Base-by-base conservation (phyloP, 2,329 filamentous ascomycete species). In the Calonectria honghensis region DNA sequence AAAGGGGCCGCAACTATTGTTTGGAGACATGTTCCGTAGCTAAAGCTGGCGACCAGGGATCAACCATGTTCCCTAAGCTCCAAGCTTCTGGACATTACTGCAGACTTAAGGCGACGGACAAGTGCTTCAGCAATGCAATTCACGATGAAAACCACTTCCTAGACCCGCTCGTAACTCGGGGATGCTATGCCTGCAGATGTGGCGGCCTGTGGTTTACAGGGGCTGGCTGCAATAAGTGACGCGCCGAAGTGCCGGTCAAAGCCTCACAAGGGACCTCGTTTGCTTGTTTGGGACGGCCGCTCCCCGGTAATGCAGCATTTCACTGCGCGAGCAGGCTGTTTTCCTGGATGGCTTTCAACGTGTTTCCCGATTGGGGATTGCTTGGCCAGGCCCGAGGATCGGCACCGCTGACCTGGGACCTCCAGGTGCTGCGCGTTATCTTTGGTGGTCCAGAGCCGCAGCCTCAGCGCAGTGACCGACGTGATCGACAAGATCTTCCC, bases 401-500 rank as follows among this genome's bases (percentile, higher is more conserved):
- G 65, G 52, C 68, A 61, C 45, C 20, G 59, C 72, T 64, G 70
- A 39, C 65, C 77, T 73, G 50, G 72, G 65, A 32, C 37, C 20
- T 59, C 68, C 54, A 16, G 29, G 70, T 59, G 63, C 63, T 72
- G 32, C 61, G 27, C 51, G 32, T 64, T 73, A 48, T 69, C 72
- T 50, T 59, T 72, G 77, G 66, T 52, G 73, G 73, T 70, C 72
- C 73, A 79, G 76, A 81, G 78, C 77, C 76, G 77, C 76, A 78
- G 57, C 64, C 45, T 77, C 54, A 57, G 70, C 69, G 70, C 69
- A 69, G 69, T 76, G 66, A 45, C 68, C 69, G 68, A 73, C 48
- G 72, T 76, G 79, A 81, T 81, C 79, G 78, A 73, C 79, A 80
- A 79, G 79, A 79, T 81, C 76, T 79, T 66, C 77, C 79, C 79